phyloP scores from a whole-genome alignment of 139 green algal species.

The Deuterostichococcus epilithicus region DNA sequence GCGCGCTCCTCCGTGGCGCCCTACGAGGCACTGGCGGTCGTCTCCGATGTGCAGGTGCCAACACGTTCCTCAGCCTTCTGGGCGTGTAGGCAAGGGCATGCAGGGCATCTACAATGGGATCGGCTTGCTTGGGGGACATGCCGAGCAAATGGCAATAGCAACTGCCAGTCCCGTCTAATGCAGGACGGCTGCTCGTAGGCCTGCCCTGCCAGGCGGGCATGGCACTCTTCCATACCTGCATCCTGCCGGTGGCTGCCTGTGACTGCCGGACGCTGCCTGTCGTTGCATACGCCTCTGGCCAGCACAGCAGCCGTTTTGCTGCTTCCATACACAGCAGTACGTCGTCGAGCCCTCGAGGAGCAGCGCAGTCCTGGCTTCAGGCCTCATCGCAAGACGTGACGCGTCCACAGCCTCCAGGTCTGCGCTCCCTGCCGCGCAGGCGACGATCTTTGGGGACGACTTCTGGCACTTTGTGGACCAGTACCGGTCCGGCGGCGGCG shows the following conservation, averaged over 20 bases:
- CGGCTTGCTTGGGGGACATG: too few species aligned
- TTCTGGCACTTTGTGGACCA: slow-evolving; percentile 24
- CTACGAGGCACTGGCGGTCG: not conserved
- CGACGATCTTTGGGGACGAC: slow-evolving; percentile 17
- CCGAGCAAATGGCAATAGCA: too few species aligned
- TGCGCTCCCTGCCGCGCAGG: too few species aligned
- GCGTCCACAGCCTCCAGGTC: not conserved
- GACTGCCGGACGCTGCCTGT: too few species aligned
- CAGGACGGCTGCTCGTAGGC: too few species aligned
- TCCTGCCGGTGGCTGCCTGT: too few species aligned
- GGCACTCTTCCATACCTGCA: too few species aligned
- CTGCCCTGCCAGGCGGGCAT: too few species aligned
- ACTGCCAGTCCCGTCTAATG: too few species aligned
- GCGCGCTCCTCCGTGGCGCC: too few species aligned
- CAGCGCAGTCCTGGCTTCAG: slow-evolving; percentile 20
- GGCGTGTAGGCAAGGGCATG: too few species aligned
- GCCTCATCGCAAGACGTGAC: not conserved
- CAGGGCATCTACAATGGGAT: too few species aligned
- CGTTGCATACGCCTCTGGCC: not conserved
- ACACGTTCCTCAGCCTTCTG: not conserved
- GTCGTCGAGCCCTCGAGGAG: not conserved
- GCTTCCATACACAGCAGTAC: not conserved
- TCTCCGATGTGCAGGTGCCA: not conserved
- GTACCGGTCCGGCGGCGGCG: not conserved
- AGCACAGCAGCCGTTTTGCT: not conserved